These are phyloP conservation scores for Xylaria venustula DNA, from an alignment of 495 filamentous ascomycete species.

Conservation along the genomic window DNA sequence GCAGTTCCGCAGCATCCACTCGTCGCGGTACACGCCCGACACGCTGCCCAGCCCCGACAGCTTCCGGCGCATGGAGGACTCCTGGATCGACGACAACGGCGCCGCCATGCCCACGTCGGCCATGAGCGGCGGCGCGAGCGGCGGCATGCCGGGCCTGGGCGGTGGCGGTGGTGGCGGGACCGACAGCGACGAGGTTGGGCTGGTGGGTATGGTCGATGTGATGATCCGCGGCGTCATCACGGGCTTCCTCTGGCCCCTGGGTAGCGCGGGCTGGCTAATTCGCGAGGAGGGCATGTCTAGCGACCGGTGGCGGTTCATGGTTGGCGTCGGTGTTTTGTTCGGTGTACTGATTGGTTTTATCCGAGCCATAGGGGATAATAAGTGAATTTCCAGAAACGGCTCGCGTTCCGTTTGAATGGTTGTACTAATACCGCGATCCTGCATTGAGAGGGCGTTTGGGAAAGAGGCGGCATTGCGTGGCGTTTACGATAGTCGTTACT, in stretches of 20 bases:
- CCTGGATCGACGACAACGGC: slow-evolving; percentile 82
- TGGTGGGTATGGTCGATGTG: slow-evolving; percentile 62
- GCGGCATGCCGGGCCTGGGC: slow-evolving; percentile 31
- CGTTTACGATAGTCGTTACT: slow-evolving; percentile 16
- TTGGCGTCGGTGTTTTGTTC: slow-evolving; percentile 71
- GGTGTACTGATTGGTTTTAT: slow-evolving; percentile 42
- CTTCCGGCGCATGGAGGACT: slow-evolving; percentile 71
- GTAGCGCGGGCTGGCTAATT: slow-evolving; percentile 77
- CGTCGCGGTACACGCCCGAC: slow-evolving; percentile 75
- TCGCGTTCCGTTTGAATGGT: neutral
- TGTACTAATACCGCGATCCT: slow-evolving; percentile 1
- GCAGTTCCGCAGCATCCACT: slow-evolving; percentile 80
- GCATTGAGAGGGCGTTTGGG: slow-evolving; percentile 23
- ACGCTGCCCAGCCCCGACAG: slow-evolving; percentile 68
- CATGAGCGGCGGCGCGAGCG: slow-evolving; percentile 29
- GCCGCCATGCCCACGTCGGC: slow-evolving; percentile 34
- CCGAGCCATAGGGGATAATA: slow-evolving; percentile 34
- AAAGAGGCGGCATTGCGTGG: slow-evolving; percentile 15
- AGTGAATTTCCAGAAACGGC: slow-evolving; percentile 12
- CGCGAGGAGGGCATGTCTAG: slow-evolving; percentile 89
- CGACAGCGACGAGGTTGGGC: slow-evolving; percentile 51
- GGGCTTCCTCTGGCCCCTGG: slow-evolving; percentile 93
- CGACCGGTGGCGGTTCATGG: slow-evolving; percentile 75
- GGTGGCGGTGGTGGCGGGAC: slow-evolving; percentile 33
- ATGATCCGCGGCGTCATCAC: slow-evolving; percentile 84